A percentile compares a stretch with the other conserved stretches of the same genome.
Conservation (phyloP, 1,139 yeast species). For the Hyphopichia buzzinii region DNA sequence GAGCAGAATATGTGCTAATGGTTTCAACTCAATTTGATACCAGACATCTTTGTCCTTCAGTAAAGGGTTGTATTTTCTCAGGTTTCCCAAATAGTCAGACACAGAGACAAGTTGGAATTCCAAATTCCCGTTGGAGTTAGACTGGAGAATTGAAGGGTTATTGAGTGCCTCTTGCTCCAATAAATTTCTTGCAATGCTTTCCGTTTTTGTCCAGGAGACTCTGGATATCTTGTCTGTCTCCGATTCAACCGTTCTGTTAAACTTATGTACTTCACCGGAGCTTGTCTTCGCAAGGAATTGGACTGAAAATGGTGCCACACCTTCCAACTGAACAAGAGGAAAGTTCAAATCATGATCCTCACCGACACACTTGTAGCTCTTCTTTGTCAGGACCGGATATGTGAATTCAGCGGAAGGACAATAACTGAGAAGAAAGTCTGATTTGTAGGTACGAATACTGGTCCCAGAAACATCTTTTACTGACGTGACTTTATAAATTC, state of each 20-base stretch:
- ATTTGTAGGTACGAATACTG: slow-evolving; percentile 60
- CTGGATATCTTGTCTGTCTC: slow-evolving; percentile 17
- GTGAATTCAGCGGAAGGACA: slow-evolving; percentile 72
- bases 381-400: slow-evolving; percentile 23
- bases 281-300: slow-evolving; percentile 57
- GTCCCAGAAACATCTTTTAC: slow-evolving; percentile 67
- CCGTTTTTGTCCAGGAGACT: slow-evolving; percentile 17
- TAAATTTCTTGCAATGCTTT: slow-evolving; percentile 28
- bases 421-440: slow-evolving; percentile 63
- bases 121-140: slow-evolving; percentile 52
- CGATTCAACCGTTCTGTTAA: slow-evolving; percentile 22
- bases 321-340: slow-evolving; percentile 54
- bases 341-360: slow-evolving; percentile 49
- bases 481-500: slow-evolving; percentile 64
- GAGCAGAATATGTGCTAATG: slow-evolving; percentile 50
- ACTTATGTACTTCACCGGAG: slow-evolving; percentile 32
- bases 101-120: slow-evolving; percentile 66
- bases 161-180: slow-evolving; percentile 36
- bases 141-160: slow-evolving; percentile 18
- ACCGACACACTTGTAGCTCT: slow-evolving; percentile 59
- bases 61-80: slow-evolving; percentile 51
- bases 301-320: slow-evolving; percentile 74
- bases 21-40: slow-evolving; percentile 61
- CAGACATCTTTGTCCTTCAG: slow-evolving; percentile 47
- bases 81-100: slow-evolving; percentile 74